Evolutionary conservation across 148 eudicot species (phyloP).

Genomic region (Dysphania ambrosioides): DNA sequence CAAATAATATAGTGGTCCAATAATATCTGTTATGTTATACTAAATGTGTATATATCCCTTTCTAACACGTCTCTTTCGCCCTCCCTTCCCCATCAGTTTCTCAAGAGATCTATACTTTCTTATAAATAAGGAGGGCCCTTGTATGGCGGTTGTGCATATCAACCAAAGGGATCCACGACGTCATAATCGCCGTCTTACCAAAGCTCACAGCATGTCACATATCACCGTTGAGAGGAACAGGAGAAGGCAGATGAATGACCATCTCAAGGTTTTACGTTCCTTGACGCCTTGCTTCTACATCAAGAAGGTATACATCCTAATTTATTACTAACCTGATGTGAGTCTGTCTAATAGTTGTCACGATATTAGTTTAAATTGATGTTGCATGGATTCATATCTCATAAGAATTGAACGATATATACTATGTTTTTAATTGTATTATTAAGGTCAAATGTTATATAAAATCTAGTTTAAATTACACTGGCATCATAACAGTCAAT

Average conservation of each 20-base stretch:
- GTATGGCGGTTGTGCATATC: constrained; percentile 7
- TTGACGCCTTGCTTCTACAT: constrained; percentile 91
- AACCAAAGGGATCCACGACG: neutral
- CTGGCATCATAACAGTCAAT: neutral
- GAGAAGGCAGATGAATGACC: constrained; percentile 94
- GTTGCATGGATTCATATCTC: no score
- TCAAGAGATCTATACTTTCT: neutral
- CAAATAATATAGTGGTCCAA: constrained; percentile 8
- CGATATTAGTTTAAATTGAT: no score
- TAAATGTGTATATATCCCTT: constrained; percentile 7
- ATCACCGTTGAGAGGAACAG: constrained; percentile 93
- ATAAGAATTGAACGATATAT: no score
- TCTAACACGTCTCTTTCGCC: constrained; percentile 21
- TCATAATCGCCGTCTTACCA: neutral
- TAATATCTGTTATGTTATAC: neutral
- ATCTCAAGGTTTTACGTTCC: constrained; percentile 83
- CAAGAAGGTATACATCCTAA: constrained; percentile 56
- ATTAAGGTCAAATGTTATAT: no score
- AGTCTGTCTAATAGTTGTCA: neutral
- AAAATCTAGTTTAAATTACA: no score
- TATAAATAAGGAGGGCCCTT: constrained; percentile 21
- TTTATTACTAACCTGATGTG: neutral
- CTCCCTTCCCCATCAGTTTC: neutral
- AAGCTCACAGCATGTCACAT: constrained; percentile 59
- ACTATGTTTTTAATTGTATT: no score